Evolutionary conservation across 164 flowering plant genomes (phyloP), one percentile per base, ranked within the genome.

Genomic region (Nymphaea thermarum): DNA sequence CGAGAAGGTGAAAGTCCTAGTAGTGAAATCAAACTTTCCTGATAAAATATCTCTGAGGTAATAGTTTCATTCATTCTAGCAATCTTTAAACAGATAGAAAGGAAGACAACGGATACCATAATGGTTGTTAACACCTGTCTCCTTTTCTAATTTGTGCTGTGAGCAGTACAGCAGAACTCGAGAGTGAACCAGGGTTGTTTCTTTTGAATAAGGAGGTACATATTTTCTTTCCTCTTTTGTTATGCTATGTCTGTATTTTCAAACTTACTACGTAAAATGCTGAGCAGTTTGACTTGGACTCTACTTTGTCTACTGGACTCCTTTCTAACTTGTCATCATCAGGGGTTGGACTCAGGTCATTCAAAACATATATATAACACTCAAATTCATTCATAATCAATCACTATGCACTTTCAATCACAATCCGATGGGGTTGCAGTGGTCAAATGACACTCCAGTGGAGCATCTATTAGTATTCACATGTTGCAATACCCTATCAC

Each of bases 111-210:
- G 36, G 36, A 25, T 25, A 25, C 36, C 36, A 1, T 25, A 25
- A 25, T 25, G 36, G 36, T 25, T 25, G 36, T 25, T 25, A 25
- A 25, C 36, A 25, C 36, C 36, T 25, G 12, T 55, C 16, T 55
- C 60, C 60, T 55, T 16, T 55, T 55, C 16, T 16, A 8, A 16
- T 55, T 55, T 16, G 12, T 55, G 60, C 2, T 55, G 60, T 55
- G 62, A 82, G 76, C 87, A 94, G 98, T 73, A 87, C 76, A 73
- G 91, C 89, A 11, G 92, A 85, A 6, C 89, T 91, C 43, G 97
- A 94, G 79, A 91, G 95, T 73, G 93, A 89, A 76, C 96, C 98
- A 47, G 98, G 97, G 43, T 74, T 94, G 44, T 87, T 94, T 76
- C 6, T 87, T 62, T 80, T 88, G 68, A 75, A 94, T 81, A 94